Conservation (phyloP, 352 stramenopile species). For the Blastocystis sp. region DNA sequence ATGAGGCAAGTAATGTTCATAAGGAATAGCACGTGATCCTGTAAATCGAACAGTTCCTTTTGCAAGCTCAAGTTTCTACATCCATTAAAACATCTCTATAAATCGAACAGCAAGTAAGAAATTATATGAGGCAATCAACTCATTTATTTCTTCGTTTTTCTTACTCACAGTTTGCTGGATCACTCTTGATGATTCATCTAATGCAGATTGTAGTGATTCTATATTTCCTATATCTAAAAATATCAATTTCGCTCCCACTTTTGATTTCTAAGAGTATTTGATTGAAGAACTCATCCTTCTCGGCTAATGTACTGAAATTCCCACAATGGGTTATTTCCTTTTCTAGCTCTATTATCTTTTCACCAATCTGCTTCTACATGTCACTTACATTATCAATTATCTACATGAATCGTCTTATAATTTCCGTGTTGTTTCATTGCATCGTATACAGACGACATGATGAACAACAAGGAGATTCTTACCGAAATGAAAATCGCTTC, state of each 20-base stretch:
- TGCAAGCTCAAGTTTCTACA: neutral
- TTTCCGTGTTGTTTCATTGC: neutral
- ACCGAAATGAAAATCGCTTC: neutral
- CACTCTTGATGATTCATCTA: neutral
- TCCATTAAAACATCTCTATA: neutral
- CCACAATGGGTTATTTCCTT: neutral
- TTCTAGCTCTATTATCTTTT: neutral
- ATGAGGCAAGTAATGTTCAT: neutral
- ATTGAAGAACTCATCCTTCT: neutral
- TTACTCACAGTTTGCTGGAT: neutral
- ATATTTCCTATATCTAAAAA: neutral
- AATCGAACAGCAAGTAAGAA: neutral
- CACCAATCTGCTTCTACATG: neutral
- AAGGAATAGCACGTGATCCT: neutral
- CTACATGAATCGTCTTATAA: neutral
- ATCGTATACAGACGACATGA: conserved; percentile 32
- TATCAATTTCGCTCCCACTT: neutral
- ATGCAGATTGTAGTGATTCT: neutral
- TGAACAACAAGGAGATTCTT: neutral
- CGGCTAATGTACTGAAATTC: neutral
- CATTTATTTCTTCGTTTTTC: neutral
- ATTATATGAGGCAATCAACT: neutral
- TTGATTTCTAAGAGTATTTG: neutral
- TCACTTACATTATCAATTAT: neutral
- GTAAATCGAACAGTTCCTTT: neutral